Conservation (phyloP, 495 filamentous ascomycete genomes). For the Elasticomyces elasticus region DNA sequence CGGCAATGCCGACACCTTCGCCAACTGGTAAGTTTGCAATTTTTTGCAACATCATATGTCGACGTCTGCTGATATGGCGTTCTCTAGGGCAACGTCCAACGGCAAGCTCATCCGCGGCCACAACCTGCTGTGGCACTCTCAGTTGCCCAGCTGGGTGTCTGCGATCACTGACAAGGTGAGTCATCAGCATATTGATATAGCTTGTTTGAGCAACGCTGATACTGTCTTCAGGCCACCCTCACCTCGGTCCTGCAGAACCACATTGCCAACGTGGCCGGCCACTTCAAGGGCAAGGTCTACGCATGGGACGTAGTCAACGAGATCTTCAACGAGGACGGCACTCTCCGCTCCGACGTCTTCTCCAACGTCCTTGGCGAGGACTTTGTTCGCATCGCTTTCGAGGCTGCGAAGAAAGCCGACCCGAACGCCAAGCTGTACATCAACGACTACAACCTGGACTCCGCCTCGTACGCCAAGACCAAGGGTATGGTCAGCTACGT, state of each 20-base stretch:
- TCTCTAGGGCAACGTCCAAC: not conserved
- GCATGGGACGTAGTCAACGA: slow-evolving; percentile 62
- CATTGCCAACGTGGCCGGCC: slow-evolving; percentile 45
- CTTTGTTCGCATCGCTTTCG: slow-evolving; percentile 51
- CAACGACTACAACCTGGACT: slow-evolving; percentile 40
- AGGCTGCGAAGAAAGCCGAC: slow-evolving; percentile 42
- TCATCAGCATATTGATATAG: too few species aligned
- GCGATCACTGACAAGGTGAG: slow-evolving; percentile 43
- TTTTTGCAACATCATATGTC: slow-evolving; percentile 51
- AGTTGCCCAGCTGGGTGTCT: slow-evolving; percentile 53
- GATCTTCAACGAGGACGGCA: slow-evolving; percentile 55
- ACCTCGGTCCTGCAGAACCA: slow-evolving; percentile 50
- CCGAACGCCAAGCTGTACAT: slow-evolving; percentile 54
- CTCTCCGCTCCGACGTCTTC: slow-evolving; percentile 47
- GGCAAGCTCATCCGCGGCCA: too few species aligned
- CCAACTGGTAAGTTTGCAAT: slow-evolving; percentile 49
- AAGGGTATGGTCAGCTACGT: slow-evolving; percentile 54
- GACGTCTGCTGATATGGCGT: slow-evolving; percentile 48
- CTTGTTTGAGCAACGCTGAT: too few species aligned
- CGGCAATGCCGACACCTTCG: slow-evolving; percentile 43
- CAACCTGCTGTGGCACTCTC: slow-evolving; percentile 20
- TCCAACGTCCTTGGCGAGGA: slow-evolving; percentile 48
- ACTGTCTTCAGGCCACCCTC: too few species aligned
- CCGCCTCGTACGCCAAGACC: slow-evolving; percentile 44
- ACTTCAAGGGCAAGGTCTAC: slow-evolving; percentile 53